A percentile compares a stretch with the other conserved stretches of the same genome.
Conservation (phyloP, 2,329 filamentous ascomycete species). For the Sarocladiaceae sp. region DNA sequence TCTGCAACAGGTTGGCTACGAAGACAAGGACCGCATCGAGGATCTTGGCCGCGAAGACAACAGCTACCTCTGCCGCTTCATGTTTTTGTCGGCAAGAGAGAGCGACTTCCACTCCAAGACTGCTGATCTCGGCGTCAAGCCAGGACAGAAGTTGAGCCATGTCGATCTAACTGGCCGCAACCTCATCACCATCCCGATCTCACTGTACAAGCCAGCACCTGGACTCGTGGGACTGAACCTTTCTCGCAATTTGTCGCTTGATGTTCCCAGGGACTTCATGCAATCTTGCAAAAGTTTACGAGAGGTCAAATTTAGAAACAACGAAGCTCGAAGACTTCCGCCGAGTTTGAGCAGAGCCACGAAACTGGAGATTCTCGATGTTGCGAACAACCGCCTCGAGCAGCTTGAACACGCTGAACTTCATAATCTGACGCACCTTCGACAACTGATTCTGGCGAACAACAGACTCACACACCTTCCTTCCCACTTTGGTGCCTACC, state of each 20-base stretch:
- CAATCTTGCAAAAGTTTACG: constrained; percentile 86
- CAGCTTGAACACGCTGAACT: constrained; percentile 82
- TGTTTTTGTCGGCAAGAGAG: constrained; percentile 86
- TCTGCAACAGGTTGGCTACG: constrained; percentile 87
- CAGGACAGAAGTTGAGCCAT: constrained; percentile 87
- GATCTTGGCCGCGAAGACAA: constrained; percentile 96
- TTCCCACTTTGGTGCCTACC: constrained; percentile 76
- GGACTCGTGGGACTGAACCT: constrained; percentile 96
- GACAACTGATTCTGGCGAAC: constrained; percentile 91
- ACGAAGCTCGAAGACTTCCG: constrained; percentile 84
- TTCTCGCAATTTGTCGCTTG: constrained; percentile 85
- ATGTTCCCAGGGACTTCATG: constrained; percentile 94
- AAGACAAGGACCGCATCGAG: constrained; percentile 79
- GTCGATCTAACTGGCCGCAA: constrained; percentile 89
- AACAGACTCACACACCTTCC: constrained; percentile 81
- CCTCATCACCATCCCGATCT: constrained; percentile 90
- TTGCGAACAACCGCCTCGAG: constrained; percentile 91
- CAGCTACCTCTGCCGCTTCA: constrained; percentile 93
- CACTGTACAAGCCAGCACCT: constrained; percentile 81
- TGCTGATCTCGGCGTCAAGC: constrained; percentile 76
- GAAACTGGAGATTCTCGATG: constrained; percentile 81
- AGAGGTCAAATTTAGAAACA: constrained; percentile 94
- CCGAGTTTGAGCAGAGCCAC: constrained; percentile 77
- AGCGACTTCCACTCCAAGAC: constrained; percentile 66
- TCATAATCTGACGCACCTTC: constrained; percentile 66